Evolutionary conservation across 164 flowering plant species (phyloP).

Genomic region (Tinospora cordifolia): DNA sequence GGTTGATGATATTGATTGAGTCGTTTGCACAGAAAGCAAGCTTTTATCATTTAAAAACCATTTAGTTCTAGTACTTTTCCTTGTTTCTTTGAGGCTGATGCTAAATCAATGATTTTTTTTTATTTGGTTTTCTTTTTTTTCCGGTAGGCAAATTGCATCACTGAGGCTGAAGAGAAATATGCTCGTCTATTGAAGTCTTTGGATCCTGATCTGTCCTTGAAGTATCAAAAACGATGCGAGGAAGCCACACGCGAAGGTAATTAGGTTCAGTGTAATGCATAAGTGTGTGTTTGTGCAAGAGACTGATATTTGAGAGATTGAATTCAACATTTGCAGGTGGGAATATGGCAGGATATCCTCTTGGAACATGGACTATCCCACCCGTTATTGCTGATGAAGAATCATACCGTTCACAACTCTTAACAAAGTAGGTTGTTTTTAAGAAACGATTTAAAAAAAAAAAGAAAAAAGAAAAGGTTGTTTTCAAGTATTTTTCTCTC

Average conservation of each 20-base stretch:
- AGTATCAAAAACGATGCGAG: conserved; percentile 71
- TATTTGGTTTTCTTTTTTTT: too few species aligned
- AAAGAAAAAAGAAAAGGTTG: too few species aligned
- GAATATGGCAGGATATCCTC: conserved; percentile 41
- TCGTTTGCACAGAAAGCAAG: too few species aligned
- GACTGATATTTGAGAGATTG: neutral
- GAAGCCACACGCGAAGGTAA: conserved; percentile 94
- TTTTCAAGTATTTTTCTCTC: too few species aligned
- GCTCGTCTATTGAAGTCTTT: conserved; percentile 37
- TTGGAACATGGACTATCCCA: conserved; percentile 89
- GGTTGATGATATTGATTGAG: too few species aligned
- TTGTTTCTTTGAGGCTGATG: too few species aligned
- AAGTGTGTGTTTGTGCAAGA: neutral
- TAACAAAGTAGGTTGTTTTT: too few species aligned
- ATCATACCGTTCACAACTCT: conserved; percentile 34
- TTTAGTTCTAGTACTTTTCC: too few species aligned
- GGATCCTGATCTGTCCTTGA: conserved; percentile 51
- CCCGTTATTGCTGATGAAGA: conserved; percentile 67
- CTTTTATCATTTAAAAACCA: too few species aligned
- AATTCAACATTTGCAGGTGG: conserved; percentile 44
- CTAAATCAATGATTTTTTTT: too few species aligned
- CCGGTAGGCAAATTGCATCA: conserved; percentile 56
- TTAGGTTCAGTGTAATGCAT: neutral
- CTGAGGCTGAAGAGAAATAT: conserved; percentile 80
- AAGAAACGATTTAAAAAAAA: too few species aligned